Evolutionary conservation across 2,329 filamentous ascomycete genomes (phyloP).

Genomic region (Madurella fahalii): DNA sequence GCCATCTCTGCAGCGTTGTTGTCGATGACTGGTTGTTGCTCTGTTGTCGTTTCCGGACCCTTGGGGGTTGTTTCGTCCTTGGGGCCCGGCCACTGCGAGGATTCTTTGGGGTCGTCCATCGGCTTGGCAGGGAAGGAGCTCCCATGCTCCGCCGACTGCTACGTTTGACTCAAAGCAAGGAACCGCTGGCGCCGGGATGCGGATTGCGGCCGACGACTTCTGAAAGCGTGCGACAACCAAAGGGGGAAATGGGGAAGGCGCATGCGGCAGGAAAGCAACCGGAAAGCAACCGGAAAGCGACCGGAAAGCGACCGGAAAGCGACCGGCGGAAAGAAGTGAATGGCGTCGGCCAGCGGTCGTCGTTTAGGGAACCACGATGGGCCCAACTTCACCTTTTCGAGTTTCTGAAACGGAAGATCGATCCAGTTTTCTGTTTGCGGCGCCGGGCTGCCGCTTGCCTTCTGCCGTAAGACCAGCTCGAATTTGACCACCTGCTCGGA

Average conservation of each 20-base stretch:
- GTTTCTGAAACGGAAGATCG: neutral
- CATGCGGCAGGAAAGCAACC: neutral
- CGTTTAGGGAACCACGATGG: neutral
- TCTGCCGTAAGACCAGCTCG: conserved; percentile 18
- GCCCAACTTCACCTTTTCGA: neutral
- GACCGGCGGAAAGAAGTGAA: neutral
- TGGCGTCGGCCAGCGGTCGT: neutral
- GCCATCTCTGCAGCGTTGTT: conserved; percentile 33
- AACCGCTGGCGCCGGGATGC: neutral
- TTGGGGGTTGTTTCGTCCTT: conserved; percentile 3
- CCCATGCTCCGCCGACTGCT: conserved; percentile 2
- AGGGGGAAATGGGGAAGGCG: conserved; percentile 1
- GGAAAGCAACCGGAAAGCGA: neutral
- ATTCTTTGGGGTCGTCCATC: conserved; percentile 8
- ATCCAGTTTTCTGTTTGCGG: conserved; percentile 9
- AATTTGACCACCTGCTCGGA: conserved; percentile 10
- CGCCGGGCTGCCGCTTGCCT: conserved; percentile 12
- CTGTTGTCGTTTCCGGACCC: conserved; percentile 1
- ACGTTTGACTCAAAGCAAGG: neutral
- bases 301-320: no score
- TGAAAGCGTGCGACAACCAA: neutral
- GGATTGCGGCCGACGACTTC: neutral
- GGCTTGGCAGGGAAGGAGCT: conserved; percentile 5
- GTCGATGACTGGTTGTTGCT: conserved; percentile 6
- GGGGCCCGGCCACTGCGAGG: neutral